Evolutionary conservation across 148 eudicot genomes (phyloP).

Genomic region (Simmondsia chinensis): DNA sequence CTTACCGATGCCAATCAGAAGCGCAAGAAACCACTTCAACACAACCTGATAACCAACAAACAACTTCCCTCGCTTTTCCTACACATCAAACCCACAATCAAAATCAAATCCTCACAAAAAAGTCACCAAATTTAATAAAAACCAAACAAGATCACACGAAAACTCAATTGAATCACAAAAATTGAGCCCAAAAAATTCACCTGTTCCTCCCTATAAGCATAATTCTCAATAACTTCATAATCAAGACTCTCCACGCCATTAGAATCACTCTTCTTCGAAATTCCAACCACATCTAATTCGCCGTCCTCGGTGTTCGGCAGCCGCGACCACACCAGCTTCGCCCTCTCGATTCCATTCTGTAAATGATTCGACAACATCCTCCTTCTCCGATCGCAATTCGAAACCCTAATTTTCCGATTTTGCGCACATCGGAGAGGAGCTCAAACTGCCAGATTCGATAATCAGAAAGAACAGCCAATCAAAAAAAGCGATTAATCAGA

Average conservation of each 20-base stretch:
- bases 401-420: constrained; percentile 7
- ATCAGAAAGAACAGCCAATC: no score
- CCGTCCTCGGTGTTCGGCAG: constrained; percentile 61
- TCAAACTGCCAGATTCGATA: no score
- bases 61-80: constrained; percentile 75
- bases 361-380: constrained; percentile 64
- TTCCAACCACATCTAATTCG: constrained; percentile 32
- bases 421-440: neutral
- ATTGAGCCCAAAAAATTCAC: constrained; percentile 12
- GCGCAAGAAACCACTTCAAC: constrained; percentile 90
- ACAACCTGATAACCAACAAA: constrained; percentile 67
- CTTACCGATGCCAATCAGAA: constrained; percentile 85
- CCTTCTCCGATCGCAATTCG: neutral
- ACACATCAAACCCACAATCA: constrained; percentile 1
- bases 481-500: no score
- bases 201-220: constrained; percentile 82
- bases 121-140: neutral
- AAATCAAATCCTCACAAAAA: neutral
- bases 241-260: constrained; percentile 72
- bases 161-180: neutral
- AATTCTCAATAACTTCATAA: constrained; percentile 89
- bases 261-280: constrained; percentile 34
- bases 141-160: neutral
- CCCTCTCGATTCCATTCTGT: constrained; percentile 77
- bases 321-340: constrained; percentile 67